A percentile compares a stretch with the other conserved stretches of the same genome.
Evolutionary conservation across 305 asterid species (phyloP).

Genomic region (Lippia alba): DNA sequence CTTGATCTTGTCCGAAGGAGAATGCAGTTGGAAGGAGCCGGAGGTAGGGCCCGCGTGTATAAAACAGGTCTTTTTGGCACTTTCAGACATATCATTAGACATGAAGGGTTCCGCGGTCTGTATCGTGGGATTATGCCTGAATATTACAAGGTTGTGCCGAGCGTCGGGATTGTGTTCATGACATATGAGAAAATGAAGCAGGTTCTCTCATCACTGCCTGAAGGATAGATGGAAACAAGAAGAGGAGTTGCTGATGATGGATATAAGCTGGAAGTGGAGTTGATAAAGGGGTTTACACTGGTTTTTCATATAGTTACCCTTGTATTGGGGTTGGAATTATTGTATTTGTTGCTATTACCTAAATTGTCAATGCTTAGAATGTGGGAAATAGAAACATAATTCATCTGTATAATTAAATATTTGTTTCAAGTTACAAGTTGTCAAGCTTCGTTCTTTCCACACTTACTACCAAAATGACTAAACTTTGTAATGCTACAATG

Average conservation of each 20-base stretch:
- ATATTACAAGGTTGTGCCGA: slow-evolving; percentile 84
- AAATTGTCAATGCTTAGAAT: slow-evolving; percentile 35
- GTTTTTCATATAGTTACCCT: slow-evolving; percentile 1
- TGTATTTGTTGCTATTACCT: slow-evolving; percentile 17
- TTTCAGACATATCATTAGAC: slow-evolving; percentile 54
- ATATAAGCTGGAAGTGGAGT: neutral
- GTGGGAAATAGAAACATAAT: slow-evolving; percentile 10
- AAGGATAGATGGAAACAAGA: slow-evolving; percentile 22
- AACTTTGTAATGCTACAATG: neutral
- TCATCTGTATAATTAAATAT: slow-evolving; percentile 34
- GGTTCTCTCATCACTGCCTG: slow-evolving; percentile 57
- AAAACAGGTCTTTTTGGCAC: slow-evolving; percentile 67
- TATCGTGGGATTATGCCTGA: slow-evolving; percentile 88
- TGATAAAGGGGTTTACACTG: neutral
- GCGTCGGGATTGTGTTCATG: slow-evolving; percentile 83
- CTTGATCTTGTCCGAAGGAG: slow-evolving; percentile 84
- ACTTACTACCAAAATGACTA: too few relatives aligned
- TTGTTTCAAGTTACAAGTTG: slow-evolving; percentile 5
- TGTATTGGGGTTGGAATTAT: slow-evolving; percentile 18
- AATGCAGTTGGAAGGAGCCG: slow-evolving; percentile 94
- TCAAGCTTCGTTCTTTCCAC: slow-evolving; percentile 17
- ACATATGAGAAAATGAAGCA: slow-evolving; percentile 82
- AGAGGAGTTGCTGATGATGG: neutral
- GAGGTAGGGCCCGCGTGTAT: slow-evolving; percentile 74
- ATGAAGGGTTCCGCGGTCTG: slow-evolving; percentile 71